Percentiles rank a stretch among this genome's conserved stretches.
These are phyloP conservation scores for Orbilia blumenaviensis DNA, from an alignment of 2,329 filamentous ascomycete genomes.

Conservation along the genomic window DNA sequence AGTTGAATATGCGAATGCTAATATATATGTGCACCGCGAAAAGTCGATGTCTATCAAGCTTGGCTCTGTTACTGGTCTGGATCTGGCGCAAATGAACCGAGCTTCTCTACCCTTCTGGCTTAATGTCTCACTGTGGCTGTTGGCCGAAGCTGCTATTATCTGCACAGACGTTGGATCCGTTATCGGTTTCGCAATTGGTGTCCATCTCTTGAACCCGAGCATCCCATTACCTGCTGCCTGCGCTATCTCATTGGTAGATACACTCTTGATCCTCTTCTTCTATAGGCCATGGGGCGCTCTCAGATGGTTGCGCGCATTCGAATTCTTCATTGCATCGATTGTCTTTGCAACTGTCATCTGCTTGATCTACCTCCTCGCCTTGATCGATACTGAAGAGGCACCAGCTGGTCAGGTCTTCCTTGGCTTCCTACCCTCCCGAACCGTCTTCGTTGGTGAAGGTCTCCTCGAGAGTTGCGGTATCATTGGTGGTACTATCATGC, in stretches of 20 bases:
- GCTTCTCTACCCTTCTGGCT: constrained; percentile 73
- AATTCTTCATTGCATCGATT: constrained; percentile 67
- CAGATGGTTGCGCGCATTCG: constrained; percentile 66
- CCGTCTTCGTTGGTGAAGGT: constrained; percentile 66
- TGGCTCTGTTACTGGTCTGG: constrained; percentile 74
- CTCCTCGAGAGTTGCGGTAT: constrained; percentile 68
- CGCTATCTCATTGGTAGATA: constrained; percentile 68
- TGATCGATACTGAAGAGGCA: constrained; percentile 61
- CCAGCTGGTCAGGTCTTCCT: constrained; percentile 65
- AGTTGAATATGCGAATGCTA: background rate
- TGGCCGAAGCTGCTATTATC: constrained; percentile 74
- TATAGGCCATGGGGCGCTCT: constrained; percentile 67
- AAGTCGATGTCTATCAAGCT: constrained; percentile 69
- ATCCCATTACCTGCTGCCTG: constrained; percentile 68
- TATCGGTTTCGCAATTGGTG: constrained; percentile 68
- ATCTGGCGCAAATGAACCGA: constrained; percentile 73
- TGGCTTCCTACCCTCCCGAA: constrained; percentile 67
- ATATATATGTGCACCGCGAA: constrained; percentile 1
- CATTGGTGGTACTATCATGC: constrained; percentile 68
- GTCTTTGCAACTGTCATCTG: constrained; percentile 68
- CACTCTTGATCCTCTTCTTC: constrained; percentile 68
- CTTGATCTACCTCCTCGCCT: constrained; percentile 68
- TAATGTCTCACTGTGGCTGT: constrained; percentile 69
- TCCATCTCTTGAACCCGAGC: constrained; percentile 66
- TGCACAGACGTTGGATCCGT: constrained; percentile 75